These are phyloP conservation scores for Datura wrightii DNA, from an alignment of 257 asterid genomes.

Conservation along the genomic window DNA sequence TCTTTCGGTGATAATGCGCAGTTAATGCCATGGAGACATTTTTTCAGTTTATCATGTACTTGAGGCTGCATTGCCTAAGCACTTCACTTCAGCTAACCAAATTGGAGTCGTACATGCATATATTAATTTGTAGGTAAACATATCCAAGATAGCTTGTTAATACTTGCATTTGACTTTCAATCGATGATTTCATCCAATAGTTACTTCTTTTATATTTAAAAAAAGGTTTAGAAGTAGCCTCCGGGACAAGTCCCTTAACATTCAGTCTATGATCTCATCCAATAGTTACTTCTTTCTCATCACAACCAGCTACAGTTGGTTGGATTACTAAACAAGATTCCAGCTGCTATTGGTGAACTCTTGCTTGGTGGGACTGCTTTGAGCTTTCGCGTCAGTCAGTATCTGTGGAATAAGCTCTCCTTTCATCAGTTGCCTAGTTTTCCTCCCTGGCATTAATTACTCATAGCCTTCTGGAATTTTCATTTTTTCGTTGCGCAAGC, in stretches of 20 bases:
- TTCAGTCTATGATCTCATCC: neutral
- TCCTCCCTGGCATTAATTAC: neutral
- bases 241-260: neutral
- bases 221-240: neutral
- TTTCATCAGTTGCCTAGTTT: neutral
- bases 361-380: neutral
- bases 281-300: neutral
- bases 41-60: neutral
- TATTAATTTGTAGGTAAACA: neutral
- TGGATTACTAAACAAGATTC: neutral
- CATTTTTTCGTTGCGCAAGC: too few species aligned
- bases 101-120: neutral
- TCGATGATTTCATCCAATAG: neutral
- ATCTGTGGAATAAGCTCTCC: neutral
- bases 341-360: neutral
- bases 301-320: neutral
- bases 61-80: constrained; percentile 1
- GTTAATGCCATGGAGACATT: neutral
- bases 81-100: constrained; percentile 1
- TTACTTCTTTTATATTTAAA: too few species aligned
- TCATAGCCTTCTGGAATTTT: too few species aligned
- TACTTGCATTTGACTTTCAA: neutral
- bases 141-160: constrained; percentile 14
- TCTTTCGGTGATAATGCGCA: neutral
- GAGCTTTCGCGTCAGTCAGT: neutral